phyloP scores from a whole-genome alignment of 2,329 filamentous ascomycete genomes.

The Nannizzia gypsea region DNA sequence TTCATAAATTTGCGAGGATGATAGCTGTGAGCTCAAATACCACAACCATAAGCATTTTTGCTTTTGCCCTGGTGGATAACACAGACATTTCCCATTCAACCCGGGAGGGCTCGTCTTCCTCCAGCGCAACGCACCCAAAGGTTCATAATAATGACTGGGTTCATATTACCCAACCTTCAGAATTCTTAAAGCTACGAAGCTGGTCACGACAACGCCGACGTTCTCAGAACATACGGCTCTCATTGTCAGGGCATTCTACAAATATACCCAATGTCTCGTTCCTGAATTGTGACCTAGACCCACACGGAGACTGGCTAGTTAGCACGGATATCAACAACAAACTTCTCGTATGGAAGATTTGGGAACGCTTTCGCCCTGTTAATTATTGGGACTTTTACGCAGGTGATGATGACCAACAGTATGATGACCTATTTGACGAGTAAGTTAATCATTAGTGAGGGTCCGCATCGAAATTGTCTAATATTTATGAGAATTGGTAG shows the following conservation, averaged over 20 bases:
- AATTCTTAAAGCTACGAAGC: constrained; percentile 20
- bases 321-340: constrained; percentile 46
- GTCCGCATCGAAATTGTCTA: constrained; percentile 17
- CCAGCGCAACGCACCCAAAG: not conserved
- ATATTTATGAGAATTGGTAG: constrained; percentile 7
- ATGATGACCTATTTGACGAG: constrained; percentile 5
- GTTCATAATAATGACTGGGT: constrained; percentile 22
- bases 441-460: constrained; percentile 3
- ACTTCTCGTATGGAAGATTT: constrained; percentile 40
- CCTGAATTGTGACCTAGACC: constrained; percentile 46
- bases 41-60: constrained; percentile 46
- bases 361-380: constrained; percentile 25
- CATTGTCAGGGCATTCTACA: constrained; percentile 30
- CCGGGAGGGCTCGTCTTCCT: constrained; percentile 17
- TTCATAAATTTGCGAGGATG: constrained; percentile 69
- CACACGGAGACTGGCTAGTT: constrained; percentile 44
- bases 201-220: constrained; percentile 25
- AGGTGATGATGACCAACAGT: not conserved
- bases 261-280: constrained; percentile 51
- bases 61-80: constrained; percentile 42
- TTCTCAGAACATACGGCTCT: constrained; percentile 32
- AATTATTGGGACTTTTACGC: constrained; percentile 12
- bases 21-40: constrained; percentile 78
- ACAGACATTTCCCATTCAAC: constrained; percentile 15
- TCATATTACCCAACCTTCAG: constrained; percentile 17